Conservation (phyloP, 169 alveolate species). For the Plasmodium ovale region DNA sequence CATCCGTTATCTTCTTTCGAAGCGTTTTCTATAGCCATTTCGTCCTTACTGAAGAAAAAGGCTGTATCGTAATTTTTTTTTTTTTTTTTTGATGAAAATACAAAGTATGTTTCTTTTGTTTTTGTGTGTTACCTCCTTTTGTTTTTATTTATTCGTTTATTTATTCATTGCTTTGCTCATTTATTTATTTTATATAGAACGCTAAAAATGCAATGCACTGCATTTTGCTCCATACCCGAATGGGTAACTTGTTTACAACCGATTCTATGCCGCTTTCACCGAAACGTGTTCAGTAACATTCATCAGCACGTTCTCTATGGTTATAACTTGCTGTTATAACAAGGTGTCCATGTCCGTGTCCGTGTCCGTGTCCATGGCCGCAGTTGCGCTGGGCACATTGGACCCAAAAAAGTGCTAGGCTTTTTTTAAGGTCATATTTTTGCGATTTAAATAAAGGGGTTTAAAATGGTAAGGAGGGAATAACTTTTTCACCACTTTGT, state of each 20-base stretch:
- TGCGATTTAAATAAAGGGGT: background rate
- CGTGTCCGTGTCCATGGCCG: background rate
- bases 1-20: constrained; percentile 84
- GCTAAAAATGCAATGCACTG: constrained; percentile 13
- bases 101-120: constrained; percentile 16
- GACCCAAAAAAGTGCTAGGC: background rate
- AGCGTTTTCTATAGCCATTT: constrained; percentile 82
- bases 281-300: background rate
- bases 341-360: too few species aligned
- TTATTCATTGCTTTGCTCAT: background rate
- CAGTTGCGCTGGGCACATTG: too few species aligned
- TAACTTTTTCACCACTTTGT: background rate
- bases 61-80: constrained; percentile 78
- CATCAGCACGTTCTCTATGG: too few species aligned
- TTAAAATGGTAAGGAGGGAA: background rate
- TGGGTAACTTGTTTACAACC: background rate
- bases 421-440: constrained; percentile 17
- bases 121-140: background rate
- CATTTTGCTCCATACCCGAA: background rate
- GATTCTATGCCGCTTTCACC: background rate
- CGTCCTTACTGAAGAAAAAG: constrained; percentile 79
- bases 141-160: background rate
- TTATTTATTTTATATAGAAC: constrained; percentile 6
- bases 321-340: too few species aligned
- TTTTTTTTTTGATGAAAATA: background rate